Evolutionary conservation across 257 asterid species (phyloP).

Genomic region (Verbena officinalis): DNA sequence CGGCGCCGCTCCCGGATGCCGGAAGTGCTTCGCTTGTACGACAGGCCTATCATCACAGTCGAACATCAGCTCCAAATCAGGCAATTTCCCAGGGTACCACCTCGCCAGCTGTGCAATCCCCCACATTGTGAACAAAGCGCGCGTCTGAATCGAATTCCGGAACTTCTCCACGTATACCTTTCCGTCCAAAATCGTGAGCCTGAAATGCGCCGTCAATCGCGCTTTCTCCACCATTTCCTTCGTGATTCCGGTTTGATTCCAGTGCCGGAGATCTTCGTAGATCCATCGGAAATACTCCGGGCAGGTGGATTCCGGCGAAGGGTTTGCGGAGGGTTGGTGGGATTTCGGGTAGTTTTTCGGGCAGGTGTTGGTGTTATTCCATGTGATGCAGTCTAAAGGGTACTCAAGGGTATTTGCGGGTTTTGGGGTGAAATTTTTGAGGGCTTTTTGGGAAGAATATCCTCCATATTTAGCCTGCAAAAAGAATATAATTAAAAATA

Average conservation of each 20-base stretch:
- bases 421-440: neutral
- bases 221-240: constrained; percentile 53
- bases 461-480: constrained; percentile 39
- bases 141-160: constrained; percentile 61
- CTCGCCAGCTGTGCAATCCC: constrained; percentile 65
- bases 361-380: constrained; percentile 56
- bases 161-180: constrained; percentile 59
- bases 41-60: constrained; percentile 66
- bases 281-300: constrained; percentile 84
- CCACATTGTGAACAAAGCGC: constrained; percentile 65
- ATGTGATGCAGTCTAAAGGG: constrained; percentile 54
- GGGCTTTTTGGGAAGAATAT: constrained; percentile 29
- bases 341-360: constrained; percentile 46
- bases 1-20: constrained; percentile 44
- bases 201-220: constrained; percentile 55
- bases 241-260: constrained; percentile 58
- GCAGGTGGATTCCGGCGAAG: constrained; percentile 41
- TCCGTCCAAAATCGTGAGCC: constrained; percentile 52
- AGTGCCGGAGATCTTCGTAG: constrained; percentile 60
- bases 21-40: constrained; percentile 33
- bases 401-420: constrained; percentile 28
- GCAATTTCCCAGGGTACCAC: constrained; percentile 62
- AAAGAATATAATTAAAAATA: neutral
- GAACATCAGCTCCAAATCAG: constrained; percentile 75
- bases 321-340: constrained; percentile 22